These are phyloP conservation scores for Acer saccharum DNA, from an alignment of 345 rosid species.

Conservation along the genomic window DNA sequence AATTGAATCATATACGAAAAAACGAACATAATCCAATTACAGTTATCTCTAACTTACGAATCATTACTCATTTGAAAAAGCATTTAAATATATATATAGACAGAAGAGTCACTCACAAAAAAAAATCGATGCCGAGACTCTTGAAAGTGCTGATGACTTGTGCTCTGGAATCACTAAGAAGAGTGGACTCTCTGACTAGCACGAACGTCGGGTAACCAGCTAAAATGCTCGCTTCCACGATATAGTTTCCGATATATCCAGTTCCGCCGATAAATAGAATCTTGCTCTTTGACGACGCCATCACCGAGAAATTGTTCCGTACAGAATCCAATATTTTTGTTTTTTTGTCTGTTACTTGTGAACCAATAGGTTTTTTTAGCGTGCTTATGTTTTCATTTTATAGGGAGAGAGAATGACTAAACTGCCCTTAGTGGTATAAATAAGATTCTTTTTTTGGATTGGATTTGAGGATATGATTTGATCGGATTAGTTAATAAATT, in stretches of 20 bases:
- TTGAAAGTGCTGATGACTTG: conserved; percentile 3
- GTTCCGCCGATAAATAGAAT: conserved; percentile 28
- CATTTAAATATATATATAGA: too few species aligned
- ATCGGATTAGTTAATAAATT: too few species aligned
- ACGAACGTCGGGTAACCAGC: conserved; percentile 24
- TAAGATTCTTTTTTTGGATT: too few species aligned
- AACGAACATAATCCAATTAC: too few species aligned
- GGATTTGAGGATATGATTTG: too few species aligned
- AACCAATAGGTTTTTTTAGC: too few species aligned
- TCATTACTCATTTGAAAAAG: too few species aligned
- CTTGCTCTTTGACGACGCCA: conserved; percentile 14
- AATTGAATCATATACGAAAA: too few species aligned
- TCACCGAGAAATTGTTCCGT: neutral
- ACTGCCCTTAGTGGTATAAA: neutral
- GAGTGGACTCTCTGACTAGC: conserved; percentile 20
- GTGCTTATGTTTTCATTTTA: too few species aligned
- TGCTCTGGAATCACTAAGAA: conserved; percentile 10
- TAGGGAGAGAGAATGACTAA: neutral
- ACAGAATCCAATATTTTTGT: too few species aligned
- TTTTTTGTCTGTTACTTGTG: neutral
- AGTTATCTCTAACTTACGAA: too few species aligned
- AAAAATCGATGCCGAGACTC: conserved; percentile 19
- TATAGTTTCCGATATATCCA: conserved; percentile 9
- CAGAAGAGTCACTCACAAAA: neutral
- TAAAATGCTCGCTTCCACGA: conserved; percentile 21